Percentiles rank a stretch among this genome's conserved stretches.
These are phyloP conservation scores for Pelargonium cotyledonis DNA, from an alignment of 441 rosid species.

Conservation along the genomic window DNA sequence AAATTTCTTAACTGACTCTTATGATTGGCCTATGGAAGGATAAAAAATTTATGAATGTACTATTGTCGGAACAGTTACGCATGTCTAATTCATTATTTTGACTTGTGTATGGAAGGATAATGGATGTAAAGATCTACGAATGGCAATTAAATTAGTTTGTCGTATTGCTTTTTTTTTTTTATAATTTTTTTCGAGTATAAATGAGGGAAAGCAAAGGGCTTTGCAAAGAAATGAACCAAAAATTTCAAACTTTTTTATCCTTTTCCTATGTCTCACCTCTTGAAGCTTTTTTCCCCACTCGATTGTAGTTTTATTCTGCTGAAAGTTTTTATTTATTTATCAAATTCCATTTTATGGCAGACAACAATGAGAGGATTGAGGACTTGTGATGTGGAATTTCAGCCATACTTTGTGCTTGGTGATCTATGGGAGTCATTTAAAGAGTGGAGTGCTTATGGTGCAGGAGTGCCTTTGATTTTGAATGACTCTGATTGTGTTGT, in stretches of 20 bases:
- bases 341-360: conserved; percentile 36
- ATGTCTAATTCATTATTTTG: background rate
- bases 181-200: too few relatives aligned
- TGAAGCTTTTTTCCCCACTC: too few relatives aligned
- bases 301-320: too few relatives aligned
- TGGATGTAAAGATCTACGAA: background rate
- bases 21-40: too few relatives aligned
- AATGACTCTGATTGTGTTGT: conserved; percentile 50
- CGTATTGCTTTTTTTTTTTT: too few relatives aligned
- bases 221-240: too few relatives aligned
- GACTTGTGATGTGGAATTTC: conserved; percentile 36
- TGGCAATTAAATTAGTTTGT: too few relatives aligned
- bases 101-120: background rate
- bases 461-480: conserved; percentile 61
- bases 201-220: too few relatives aligned
- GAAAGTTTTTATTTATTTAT: too few relatives aligned
- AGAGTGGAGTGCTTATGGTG: conserved; percentile 87
- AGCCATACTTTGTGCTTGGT: conserved; percentile 57
- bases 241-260: too few relatives aligned
- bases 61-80: background rate
- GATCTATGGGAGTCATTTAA: conserved; percentile 79
- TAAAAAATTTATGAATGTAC: background rate
- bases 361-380: conserved; percentile 34
- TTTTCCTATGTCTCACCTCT: too few relatives aligned
- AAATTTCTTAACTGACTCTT: too few relatives aligned